Percentiles rank a stretch among this genome's conserved stretches.
phyloP scores from a whole-genome alignment of 2,329 filamentous ascomycete species.

The Alternaria atra region DNA sequence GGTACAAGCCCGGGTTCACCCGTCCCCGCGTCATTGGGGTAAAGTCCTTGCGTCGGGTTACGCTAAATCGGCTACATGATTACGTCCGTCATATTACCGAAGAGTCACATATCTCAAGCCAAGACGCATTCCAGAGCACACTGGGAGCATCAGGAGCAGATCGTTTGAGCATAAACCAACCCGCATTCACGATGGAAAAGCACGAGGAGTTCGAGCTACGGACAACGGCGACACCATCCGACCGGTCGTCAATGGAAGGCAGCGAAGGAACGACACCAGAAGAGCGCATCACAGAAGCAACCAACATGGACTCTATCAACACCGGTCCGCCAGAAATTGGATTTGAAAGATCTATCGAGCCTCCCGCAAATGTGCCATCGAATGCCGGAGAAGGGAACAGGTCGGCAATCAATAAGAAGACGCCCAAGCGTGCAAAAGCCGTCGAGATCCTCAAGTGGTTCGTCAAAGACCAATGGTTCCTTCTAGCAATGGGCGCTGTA shows the following conservation, averaged over 20 bases:
- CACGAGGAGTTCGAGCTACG: neutral
- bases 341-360: neutral
- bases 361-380: neutral
- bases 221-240: neutral
- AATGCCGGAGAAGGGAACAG: neutral
- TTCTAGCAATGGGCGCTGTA: constrained; percentile 67
- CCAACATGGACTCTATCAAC: neutral
- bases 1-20: constrained; percentile 1
- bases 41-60: constrained; percentile 4
- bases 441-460: constrained; percentile 44
- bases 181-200: neutral
- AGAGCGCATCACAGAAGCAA: neutral
- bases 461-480: constrained; percentile 69
- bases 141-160: neutral
- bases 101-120: neutral
- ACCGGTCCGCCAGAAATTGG: neutral
- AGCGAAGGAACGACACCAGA: neutral
- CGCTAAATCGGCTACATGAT: constrained; percentile 11
- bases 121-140: neutral
- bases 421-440: constrained; percentile 13
- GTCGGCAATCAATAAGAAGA: neutral
- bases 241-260: neutral
- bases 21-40: constrained; percentile 2
- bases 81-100: constrained; percentile 17
- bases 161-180: neutral